Evolutionary conservation across 768 basidiomycete genomes (phyloP).

Genomic region (Leccinum fibrillosum): DNA sequence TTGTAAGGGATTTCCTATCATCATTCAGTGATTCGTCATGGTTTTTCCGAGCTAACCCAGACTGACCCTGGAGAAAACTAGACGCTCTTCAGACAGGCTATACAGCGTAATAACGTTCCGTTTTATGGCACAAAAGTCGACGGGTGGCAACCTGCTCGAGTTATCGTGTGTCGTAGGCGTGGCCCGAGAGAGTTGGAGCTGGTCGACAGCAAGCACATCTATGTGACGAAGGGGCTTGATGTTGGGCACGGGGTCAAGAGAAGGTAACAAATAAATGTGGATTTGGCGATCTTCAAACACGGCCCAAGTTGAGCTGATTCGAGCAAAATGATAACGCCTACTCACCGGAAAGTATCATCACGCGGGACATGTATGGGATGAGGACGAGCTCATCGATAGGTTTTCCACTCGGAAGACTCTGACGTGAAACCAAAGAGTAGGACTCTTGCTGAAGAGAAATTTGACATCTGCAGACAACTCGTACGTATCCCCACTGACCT

Average conservation of each 20-base stretch:
- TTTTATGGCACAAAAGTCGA: conserved; percentile 76
- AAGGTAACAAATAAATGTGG: conserved; percentile 78
- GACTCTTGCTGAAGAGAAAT: conserved; percentile 45
- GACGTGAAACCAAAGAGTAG: conserved; percentile 66
- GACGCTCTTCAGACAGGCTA: conserved; percentile 55
- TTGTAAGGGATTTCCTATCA: conserved; percentile 70
- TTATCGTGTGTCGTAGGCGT: conserved; percentile 39
- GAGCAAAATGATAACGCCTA: conserved; percentile 26
- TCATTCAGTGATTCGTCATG: not conserved
- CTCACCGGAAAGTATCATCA: conserved; percentile 69
- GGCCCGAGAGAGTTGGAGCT: conserved; percentile 59
- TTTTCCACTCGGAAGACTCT: conserved; percentile 63
- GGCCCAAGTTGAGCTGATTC: not conserved
- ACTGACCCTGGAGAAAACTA: conserved; percentile 58
- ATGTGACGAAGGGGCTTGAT: conserved; percentile 83
- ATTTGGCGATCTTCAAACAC: conserved; percentile 51
- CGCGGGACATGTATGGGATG: conserved; percentile 69
- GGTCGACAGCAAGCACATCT: conserved; percentile 78
- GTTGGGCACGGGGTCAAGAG: conserved; percentile 63
- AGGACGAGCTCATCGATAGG: conserved; percentile 80
- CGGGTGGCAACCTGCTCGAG: conserved; percentile 41
- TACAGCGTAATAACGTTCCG: conserved; percentile 61
- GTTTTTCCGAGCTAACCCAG: not conserved
- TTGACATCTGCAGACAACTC: not conserved
- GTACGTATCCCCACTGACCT: conserved; percentile 33